phyloP scores from a whole-genome alignment of 2,329 filamentous ascomycete species.

The Harringtonia lauricola region DNA sequence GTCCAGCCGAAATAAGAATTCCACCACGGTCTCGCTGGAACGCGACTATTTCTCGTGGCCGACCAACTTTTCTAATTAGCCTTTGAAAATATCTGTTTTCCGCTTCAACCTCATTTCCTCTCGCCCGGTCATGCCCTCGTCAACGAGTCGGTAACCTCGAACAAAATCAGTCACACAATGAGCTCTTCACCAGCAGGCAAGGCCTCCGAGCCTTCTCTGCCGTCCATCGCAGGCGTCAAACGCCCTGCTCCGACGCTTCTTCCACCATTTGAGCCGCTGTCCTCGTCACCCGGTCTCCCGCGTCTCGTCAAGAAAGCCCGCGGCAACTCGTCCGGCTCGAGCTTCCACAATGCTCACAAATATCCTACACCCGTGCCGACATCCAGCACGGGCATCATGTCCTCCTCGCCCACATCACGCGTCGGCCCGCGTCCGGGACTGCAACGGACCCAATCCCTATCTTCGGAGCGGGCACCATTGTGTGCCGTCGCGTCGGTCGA shows the following conservation, averaged over 20 bases:
- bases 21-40: neutral
- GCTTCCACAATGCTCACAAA: constrained; percentile 39
- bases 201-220: constrained; percentile 24
- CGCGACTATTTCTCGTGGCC: constrained; percentile 3
- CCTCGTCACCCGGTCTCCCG: constrained; percentile 65
- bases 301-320: constrained; percentile 46
- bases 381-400: constrained; percentile 83
- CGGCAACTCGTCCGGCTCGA: neutral
- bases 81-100: neutral
- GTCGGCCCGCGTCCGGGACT: constrained; percentile 31
- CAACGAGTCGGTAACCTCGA: neutral
- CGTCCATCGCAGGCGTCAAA: constrained; percentile 38
- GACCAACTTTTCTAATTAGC: neutral
- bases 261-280: constrained; percentile 68
- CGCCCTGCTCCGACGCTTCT: constrained; percentile 57
- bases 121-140: constrained; percentile 6
- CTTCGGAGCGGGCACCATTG: constrained; percentile 73
- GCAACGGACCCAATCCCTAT: constrained; percentile 49
- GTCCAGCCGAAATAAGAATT: constrained; percentile 1
- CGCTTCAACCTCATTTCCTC: neutral
- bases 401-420: constrained; percentile 61
- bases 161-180: constrained; percentile 18
- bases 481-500: constrained; percentile 73
- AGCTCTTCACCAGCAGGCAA: constrained; percentile 26
- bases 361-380: constrained; percentile 94